Percentiles rank a stretch among this genome's conserved stretches.
phyloP scores from a whole-genome alignment of 192 early-diverging fungal genomes.

The Gaertneriomyces semiglobifer region DNA sequence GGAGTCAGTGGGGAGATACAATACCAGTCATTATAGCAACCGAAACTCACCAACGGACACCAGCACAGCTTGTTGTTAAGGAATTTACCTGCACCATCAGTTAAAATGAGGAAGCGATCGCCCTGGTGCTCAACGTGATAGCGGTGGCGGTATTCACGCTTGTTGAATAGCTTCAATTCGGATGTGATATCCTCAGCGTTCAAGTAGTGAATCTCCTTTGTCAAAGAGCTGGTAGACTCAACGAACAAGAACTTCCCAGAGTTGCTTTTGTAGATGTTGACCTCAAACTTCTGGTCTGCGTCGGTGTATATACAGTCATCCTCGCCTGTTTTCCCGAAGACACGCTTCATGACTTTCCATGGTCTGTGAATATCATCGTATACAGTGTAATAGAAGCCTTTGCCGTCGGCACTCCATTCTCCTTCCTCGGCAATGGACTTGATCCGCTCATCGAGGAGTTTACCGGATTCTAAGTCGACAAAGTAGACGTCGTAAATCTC shows the following conservation, averaged over 20 bases:
- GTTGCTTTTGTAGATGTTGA: conserved; percentile 27
- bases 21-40: neutral
- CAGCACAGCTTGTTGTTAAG: conserved; percentile 40
- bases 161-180: conserved; percentile 32
- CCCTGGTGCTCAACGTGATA: conserved; percentile 48
- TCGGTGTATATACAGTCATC: conserved; percentile 34
- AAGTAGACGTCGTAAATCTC: conserved; percentile 42
- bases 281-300: conserved; percentile 40
- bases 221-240: conserved; percentile 25
- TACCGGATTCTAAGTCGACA: conserved; percentile 41
- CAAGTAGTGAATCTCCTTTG: conserved; percentile 26
- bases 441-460: conserved; percentile 25
- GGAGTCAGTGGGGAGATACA: neutral
- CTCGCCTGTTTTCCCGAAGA: conserved; percentile 21
- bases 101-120: conserved; percentile 39
- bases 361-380: conserved; percentile 39
- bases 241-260: conserved; percentile 40
- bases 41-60: conserved; percentile 20
- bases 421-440: conserved; percentile 13
- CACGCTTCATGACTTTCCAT: conserved; percentile 29
- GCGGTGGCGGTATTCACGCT: conserved; percentile 32
- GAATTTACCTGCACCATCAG: conserved; percentile 43
- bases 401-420: conserved; percentile 37
- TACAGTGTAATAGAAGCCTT: conserved; percentile 33
- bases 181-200: conserved; percentile 23